Base-by-base conservation (phyloP, 768 basidiomycete genomes). In the Pseudohyphozyma bogoriensis region DNA sequence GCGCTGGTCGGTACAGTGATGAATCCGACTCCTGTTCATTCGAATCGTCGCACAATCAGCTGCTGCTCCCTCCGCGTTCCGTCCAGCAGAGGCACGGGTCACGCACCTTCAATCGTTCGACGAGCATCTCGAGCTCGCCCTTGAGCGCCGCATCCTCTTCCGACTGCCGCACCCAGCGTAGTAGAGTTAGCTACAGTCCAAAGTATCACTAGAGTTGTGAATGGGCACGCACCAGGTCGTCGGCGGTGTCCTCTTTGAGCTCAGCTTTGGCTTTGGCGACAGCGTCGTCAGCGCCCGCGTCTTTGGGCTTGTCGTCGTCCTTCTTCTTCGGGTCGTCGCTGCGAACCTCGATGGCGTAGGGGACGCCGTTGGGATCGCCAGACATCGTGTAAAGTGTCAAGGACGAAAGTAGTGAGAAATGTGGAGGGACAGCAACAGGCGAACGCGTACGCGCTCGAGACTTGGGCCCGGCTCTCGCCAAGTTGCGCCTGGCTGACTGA, bases 131-230 rank as follows among this genome's bases (percentile, higher is more conserved):
- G 26, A 99, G 79, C 75, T 99, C 92, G 59, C 82, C 85, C 76
- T 87, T 88, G 60, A 99, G 82, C 71, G 91, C 87, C 35, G 83
- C 78, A 74, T 99, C 95, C 76, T 97, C 95, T 72, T 99, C 95
- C 10, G n/a, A 33, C n/a, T 40, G 51, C 37, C 8, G 6, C 51
- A 37, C 31, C 32, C 7, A 4, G 24, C 11, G 20, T 18, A 31
- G 20, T 13, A 13, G 12, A 4, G 47, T 49, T n/a, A 24, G 32
- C 32, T 24, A 28, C n/a, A n/a, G 22, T 10, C 46, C 31, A 4
- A 22, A 9, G 28, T 10, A 24, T 10, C 44, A 20, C 26, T 8
- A 3, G 31, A 20, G 2, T 13, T 16, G 16, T 26, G 24, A 6
- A 20, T 1, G 20, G 35, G 16, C 9, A 55, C 65, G 16, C 20